Percentiles rank a stretch among this genome's conserved stretches.
Conservation (phyloP, 768 basidiomycete genomes). For the Auricularia heimuer region DNA sequence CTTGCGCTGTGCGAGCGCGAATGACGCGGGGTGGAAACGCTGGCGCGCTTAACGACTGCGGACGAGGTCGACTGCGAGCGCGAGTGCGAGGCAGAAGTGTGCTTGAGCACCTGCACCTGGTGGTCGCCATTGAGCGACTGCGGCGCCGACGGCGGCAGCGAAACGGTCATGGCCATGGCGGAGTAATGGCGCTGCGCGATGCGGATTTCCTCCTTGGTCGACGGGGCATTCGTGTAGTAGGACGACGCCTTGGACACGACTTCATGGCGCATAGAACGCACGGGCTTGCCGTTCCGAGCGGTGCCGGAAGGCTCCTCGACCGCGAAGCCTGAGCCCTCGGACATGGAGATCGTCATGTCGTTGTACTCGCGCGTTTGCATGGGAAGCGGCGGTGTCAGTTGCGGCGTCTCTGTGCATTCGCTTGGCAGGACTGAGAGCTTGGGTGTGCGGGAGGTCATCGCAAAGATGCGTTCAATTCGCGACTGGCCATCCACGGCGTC, state of each 20-base stretch:
- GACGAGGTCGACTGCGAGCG: neutral
- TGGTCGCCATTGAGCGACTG: slow-evolving; percentile 11
- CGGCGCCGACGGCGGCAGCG: slow-evolving; percentile 42
- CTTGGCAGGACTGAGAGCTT: slow-evolving; percentile 53
- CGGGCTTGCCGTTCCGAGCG: slow-evolving; percentile 39
- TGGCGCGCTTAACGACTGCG: neutral
- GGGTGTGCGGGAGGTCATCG: slow-evolving; percentile 53
- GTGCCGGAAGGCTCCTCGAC: slow-evolving; percentile 41
- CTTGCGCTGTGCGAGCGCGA: slow-evolving; percentile 54
- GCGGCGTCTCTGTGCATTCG: slow-evolving; percentile 30
- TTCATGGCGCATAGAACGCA: slow-evolving; percentile 29
- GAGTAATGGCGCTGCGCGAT: slow-evolving; percentile 67
- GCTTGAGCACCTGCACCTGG: neutral
- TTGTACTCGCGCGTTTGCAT: slow-evolving; percentile 26
- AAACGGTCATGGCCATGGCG: slow-evolving; percentile 53
- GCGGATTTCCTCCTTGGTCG: slow-evolving; percentile 49
- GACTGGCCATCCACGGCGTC: slow-evolving; percentile 59
- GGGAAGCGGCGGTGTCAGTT: slow-evolving; percentile 49
- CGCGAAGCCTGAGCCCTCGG: neutral
- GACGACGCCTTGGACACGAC: slow-evolving; percentile 39
- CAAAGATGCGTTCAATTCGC: slow-evolving; percentile 50
- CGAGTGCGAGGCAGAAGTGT: neutral
- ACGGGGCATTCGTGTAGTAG: slow-evolving; percentile 40
- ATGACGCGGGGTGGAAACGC: slow-evolving; percentile 23
- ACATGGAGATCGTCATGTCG: neutral